phyloP scores from a whole-genome alignment of 2,329 filamentous ascomycete species.

The Ophioceras dolichostomum region DNA sequence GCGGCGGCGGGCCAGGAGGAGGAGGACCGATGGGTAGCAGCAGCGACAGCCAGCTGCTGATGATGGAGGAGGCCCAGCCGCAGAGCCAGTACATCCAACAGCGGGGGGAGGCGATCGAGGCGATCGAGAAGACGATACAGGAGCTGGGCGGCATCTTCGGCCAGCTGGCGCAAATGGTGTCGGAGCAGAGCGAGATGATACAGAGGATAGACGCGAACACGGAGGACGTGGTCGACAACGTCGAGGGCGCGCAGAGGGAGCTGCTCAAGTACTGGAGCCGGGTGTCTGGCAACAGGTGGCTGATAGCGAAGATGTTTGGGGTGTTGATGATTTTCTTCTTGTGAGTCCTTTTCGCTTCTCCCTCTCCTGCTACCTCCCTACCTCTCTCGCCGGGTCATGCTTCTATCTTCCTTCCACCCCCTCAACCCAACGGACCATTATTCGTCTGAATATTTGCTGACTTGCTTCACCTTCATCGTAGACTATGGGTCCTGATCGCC shows the following conservation, averaged over 20 bases:
- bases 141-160: constrained; percentile 55
- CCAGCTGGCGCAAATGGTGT: constrained; percentile 87
- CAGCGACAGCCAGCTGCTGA: constrained; percentile 75
- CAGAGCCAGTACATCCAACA: constrained; percentile 86
- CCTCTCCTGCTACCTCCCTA: not conserved
- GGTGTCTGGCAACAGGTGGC: constrained; percentile 89
- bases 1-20: constrained; percentile 22
- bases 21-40: constrained; percentile 44
- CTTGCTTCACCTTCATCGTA: constrained; percentile 13
- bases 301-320: constrained; percentile 80
- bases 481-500: constrained; percentile 57
- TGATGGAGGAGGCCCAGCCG: constrained; percentile 86
- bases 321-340: constrained; percentile 92
- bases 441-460: too few species aligned
- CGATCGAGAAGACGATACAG: constrained; percentile 88
- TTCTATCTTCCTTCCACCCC: constrained; percentile 8
- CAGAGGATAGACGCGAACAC: constrained; percentile 33
- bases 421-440: not conserved
- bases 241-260: constrained; percentile 91
- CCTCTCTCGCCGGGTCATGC: constrained; percentile 2
- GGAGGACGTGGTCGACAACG: constrained; percentile 95
- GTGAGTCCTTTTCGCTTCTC: constrained; percentile 32
- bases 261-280: constrained; percentile 94
- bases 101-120: constrained; percentile 88
- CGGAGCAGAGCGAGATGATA: constrained; percentile 95